A percentile compares a stretch with the other conserved stretches of the same genome.
These are phyloP conservation scores for Diaporthe vexans DNA, from an alignment of 2,329 filamentous ascomycete genomes.

Conservation along the genomic window DNA sequence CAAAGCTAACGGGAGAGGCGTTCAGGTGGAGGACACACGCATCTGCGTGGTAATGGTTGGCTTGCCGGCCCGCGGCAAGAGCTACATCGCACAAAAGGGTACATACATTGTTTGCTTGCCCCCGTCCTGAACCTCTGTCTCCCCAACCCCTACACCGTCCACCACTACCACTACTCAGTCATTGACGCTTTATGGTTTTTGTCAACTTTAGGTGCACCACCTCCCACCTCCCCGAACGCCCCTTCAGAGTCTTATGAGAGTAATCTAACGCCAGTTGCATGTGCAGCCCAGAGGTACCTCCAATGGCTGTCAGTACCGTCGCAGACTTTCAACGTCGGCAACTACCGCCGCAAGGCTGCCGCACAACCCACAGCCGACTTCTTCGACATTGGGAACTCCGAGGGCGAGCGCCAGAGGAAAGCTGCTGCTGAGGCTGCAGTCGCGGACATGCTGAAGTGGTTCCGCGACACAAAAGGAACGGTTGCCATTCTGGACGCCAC, in stretches of 20 bases:
- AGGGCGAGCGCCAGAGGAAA: slow-evolving; percentile 89
- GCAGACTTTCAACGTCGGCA: slow-evolving; percentile 97
- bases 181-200: slow-evolving; percentile 32
- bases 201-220: slow-evolving; percentile 39
- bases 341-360: slow-evolving; percentile 90
- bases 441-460: slow-evolving; percentile 95
- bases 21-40: slow-evolving; percentile 94
- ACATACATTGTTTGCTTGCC: slow-evolving; percentile 49
- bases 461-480: slow-evolving; percentile 78
- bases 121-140: not conserved
- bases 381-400: slow-evolving; percentile 90
- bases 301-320: slow-evolving; percentile 96
- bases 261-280: slow-evolving; percentile 42
- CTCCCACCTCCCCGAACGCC: slow-evolving; percentile 38
- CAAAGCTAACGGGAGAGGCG: slow-evolving; percentile 75
- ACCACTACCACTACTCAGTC: not conserved
- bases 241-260: slow-evolving; percentile 39
- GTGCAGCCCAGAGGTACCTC: slow-evolving; percentile 87
- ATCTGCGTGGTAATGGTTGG: slow-evolving; percentile 99
- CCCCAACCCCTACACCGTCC: not conserved
- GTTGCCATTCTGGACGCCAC: slow-evolving; percentile 97
- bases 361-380: slow-evolving; percentile 94
- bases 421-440: slow-evolving; percentile 94
- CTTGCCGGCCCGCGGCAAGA: slow-evolving; percentile 94
- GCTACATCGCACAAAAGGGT: slow-evolving; percentile 98